Base-by-base conservation (phyloP, 2,329 filamentous ascomycete genomes). In the Cladosporium sp. region DNA sequence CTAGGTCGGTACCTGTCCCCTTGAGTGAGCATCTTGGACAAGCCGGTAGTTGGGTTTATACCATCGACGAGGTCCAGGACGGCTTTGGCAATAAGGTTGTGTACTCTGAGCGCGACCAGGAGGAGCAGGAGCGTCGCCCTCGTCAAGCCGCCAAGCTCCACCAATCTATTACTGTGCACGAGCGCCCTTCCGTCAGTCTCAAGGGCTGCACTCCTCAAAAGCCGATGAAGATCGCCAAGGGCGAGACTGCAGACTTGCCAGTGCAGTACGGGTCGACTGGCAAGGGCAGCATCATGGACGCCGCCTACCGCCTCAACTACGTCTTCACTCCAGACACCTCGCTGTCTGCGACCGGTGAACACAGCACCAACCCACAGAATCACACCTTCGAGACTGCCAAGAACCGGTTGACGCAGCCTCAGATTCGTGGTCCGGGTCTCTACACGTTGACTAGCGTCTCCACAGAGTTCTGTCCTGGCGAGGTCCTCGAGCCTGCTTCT, bases 401-500 rank as follows among this genome's bases (percentile, higher is more conserved):
- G 67, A 81, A 76, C 54, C 75, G 79, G 4, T 73, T 79, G 40
- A 81, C 89, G 51, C 77, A 78, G 54, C 85, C 89, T 2, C 72
- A 70, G 11, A 88, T 97, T 53, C 82, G 82, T 22, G 81, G 85
- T 33, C 83, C 89, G 28, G 93, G 95, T 44, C 79, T 96, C 22
- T 98, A 98, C 71, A 92, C 86, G 1, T 71, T 98, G 54, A 86
- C 83, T 58, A 82, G 87, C 11, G 81, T 97, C 7, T 82, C 84
- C 1, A 95, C 88, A 52, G 84, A 87, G 19, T 86, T 83, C 55
- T 98, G 93, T 65, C 77, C 83, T 33, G 93, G 93, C 43, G 91
- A 97, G 61, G 84, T 98, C 4, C 79, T 92, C 58, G 93, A 98
- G 68, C 93, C 93, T 28, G 88, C 92, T 2, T 93, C 91, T n/a